Evolutionary conservation across 345 rosid genomes (phyloP).

Genomic region (Noccaea caerulescens): DNA sequence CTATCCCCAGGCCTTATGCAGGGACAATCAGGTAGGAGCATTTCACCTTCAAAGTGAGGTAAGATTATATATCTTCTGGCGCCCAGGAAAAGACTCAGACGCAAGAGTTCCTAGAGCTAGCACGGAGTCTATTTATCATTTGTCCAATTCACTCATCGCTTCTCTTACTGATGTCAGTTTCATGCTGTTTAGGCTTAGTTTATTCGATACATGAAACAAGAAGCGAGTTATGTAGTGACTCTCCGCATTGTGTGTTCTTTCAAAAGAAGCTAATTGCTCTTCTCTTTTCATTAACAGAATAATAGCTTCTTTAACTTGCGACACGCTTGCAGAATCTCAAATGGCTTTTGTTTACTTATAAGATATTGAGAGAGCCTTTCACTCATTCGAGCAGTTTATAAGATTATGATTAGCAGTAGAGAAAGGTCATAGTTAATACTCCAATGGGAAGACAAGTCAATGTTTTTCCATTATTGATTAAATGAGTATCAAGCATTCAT

Average conservation of each 20-base stretch:
- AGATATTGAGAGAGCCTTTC: neutral
- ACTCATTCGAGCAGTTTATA: neutral
- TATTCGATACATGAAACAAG: neutral
- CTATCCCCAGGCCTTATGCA: conserved; percentile 31
- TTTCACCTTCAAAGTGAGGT: conserved; percentile 16
- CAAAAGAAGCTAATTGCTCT: neutral
- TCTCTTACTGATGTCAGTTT: neutral
- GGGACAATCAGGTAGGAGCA: conserved; percentile 25
- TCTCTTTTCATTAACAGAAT: neutral
- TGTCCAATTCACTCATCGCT: neutral
- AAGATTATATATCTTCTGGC: neutral
- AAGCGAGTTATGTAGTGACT: conserved; percentile 5
- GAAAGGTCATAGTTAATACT: neutral
- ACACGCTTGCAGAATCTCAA: neutral
- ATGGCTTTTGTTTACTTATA: neutral
- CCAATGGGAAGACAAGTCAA: neutral
- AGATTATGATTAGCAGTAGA: neutral
- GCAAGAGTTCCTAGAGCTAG: neutral
- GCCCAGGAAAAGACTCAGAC: conserved; percentile 14
- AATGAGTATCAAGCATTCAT: neutral
- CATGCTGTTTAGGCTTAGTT: conserved; percentile 3
- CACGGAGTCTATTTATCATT: neutral
- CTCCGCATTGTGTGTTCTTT: neutral
- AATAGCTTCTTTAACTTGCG: neutral
- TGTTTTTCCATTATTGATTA: conserved; percentile 11